Evolutionary conservation across 352 stramenopile genomes (phyloP).

Genomic region (Globisporangium spiculum): DNA sequence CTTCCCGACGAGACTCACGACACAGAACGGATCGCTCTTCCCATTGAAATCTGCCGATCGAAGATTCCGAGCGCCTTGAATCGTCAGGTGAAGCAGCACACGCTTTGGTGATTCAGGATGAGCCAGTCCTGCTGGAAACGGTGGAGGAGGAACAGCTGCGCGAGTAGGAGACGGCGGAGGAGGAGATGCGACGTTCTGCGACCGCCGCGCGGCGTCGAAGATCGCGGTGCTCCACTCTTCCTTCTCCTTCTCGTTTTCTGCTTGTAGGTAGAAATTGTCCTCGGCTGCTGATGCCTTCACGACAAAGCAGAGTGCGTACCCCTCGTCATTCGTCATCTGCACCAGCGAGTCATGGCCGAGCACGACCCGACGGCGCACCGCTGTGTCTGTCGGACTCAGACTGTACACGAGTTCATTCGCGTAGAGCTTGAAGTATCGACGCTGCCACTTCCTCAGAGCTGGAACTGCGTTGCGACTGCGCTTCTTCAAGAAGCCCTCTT

Average conservation of each 20-base stretch:
- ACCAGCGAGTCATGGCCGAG: conserved; percentile 59
- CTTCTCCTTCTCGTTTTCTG: conserved; percentile 64
- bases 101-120: conserved; percentile 21
- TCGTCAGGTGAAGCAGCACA: conserved; percentile 47
- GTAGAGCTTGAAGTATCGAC: conserved; percentile 70
- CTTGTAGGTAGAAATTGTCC: conserved; percentile 55
- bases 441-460: conserved; percentile 38
- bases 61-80: conserved; percentile 54
- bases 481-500: conserved; percentile 74
- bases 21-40: conserved; percentile 71
- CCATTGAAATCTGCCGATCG: conserved; percentile 53
- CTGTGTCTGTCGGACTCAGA: conserved; percentile 28
- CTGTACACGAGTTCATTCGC: conserved; percentile 64
- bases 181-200: conserved; percentile 28
- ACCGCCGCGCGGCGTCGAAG: conserved; percentile 46
- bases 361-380: conserved; percentile 34
- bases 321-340: conserved; percentile 61
- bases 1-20: conserved; percentile 62
- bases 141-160: background rate
- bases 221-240: conserved; percentile 57
- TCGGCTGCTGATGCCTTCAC: conserved; percentile 42
- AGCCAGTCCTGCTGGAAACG: conserved; percentile 15
- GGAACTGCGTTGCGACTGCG: conserved; percentile 44
- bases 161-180: conserved; percentile 8
- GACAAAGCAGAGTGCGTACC: conserved; percentile 53